Evolutionary conservation across 345 rosid species (phyloP), one percentile per base, ranked within the genome.

Genomic region (Gossypium anomalum): DNA sequence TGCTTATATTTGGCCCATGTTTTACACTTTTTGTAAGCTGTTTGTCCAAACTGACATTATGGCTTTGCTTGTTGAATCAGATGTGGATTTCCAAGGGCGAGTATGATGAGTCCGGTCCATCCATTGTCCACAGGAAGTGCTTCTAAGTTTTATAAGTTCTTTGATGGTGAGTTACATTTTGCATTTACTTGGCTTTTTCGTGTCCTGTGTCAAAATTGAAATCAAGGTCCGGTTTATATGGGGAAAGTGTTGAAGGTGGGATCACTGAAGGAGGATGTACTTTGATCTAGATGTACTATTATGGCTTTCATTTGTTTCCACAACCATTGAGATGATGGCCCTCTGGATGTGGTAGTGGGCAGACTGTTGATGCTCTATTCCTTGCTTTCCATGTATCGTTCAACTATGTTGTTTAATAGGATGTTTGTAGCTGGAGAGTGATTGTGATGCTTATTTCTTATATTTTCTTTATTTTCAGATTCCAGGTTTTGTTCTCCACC

Each of bases 11-110:
- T 43, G 22, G 29, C 22, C 51, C 14, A 22, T 65, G 27, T 19
- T 29, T 41, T 58, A 7, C 10, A 4, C 7, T 57, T 23, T 65
- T 25, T 16, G 17, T 51, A 60, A 52, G 61, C 55, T 68, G 17
- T 47, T 73, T 41, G 57, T 44, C 43, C n/a, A 27, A 47, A 41
- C 52, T 68, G 29, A 74, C 71, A 34, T 63, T 14, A 10, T 51
- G 38, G 34, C 48, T 29, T 51, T 52, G 41, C 38, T 5, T 73
- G 47, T 73, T 17, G 49, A 38, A 38, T 41, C 84, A 87, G 90
- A 87, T 87, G 90, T 87, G 90, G 90, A 87, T 85, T 65, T 84
- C 88, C 41, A 87, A 87, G 82, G 82, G 84, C 12, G 90, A 87
- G 76, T 87, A 87, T 57, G 90, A 87, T 27, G 90, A 87, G 79